These are phyloP conservation scores for Wickerhamomyces bovis DNA, from an alignment of 805 yeast genomes.

Conservation along the genomic window DNA sequence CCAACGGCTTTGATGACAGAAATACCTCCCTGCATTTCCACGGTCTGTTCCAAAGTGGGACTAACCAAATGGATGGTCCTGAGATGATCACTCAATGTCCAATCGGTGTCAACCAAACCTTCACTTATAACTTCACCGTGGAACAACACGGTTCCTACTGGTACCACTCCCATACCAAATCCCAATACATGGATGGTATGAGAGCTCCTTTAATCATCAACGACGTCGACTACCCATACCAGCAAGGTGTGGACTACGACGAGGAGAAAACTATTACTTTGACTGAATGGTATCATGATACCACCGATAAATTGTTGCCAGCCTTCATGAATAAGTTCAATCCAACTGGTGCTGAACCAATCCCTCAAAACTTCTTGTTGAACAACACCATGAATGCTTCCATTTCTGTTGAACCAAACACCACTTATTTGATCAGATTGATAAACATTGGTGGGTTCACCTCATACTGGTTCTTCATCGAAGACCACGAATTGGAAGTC, in stretches of 20 bases:
- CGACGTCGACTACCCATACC: constrained; percentile 54
- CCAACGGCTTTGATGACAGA: constrained; percentile 32
- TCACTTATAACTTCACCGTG: constrained; percentile 36
- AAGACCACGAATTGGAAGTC: constrained; percentile 80
- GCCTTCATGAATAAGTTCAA: constrained; percentile 65
- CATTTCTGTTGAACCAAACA: constrained; percentile 78
- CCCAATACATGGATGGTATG: constrained; percentile 44
- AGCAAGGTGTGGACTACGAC: constrained; percentile 49
- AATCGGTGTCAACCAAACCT: constrained; percentile 36
- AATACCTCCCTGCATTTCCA: constrained; percentile 53
- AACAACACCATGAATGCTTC: constrained; percentile 76
- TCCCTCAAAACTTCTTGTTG: constrained; percentile 74
- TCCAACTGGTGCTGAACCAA: constrained; percentile 98
- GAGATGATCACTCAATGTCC: constrained; percentile 44
- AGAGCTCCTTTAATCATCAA: constrained; percentile 51
- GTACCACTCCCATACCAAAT: constrained; percentile 48
- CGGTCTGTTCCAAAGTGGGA: constrained; percentile 40
- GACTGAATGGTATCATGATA: constrained; percentile 83
- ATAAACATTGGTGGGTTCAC: constrained; percentile 88
- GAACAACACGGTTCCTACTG: constrained; percentile 45
- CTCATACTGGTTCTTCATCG: constrained; percentile 83
- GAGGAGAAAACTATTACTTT: constrained; percentile 68
- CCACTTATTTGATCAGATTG: constrained; percentile 75
- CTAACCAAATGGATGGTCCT: constrained; percentile 47
- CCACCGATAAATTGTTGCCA: constrained; percentile 41